Evolutionary conservation across 768 basidiomycete species (phyloP).

Genomic region (Megacollybia marginata): DNA sequence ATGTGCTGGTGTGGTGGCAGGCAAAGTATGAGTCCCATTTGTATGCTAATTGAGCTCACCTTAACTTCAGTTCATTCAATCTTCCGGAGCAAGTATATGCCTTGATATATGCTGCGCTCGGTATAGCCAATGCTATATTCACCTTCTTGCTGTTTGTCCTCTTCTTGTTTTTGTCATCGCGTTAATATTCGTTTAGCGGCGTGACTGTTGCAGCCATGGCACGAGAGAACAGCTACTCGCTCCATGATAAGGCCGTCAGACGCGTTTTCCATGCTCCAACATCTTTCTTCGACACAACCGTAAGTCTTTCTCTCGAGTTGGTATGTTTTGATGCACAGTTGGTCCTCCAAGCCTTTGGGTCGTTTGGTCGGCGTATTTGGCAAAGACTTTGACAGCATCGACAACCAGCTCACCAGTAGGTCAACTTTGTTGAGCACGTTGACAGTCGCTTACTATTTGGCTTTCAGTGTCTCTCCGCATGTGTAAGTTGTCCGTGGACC

Average conservation of each 20-base stretch:
- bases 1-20: conserved; percentile 71
- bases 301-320: conserved; percentile 10
- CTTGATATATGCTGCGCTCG: conserved; percentile 45
- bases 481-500: conserved; percentile 28
- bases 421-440: neutral
- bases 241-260: conserved; percentile 49
- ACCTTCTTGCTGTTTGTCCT: conserved; percentile 47
- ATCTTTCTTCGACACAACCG: conserved; percentile 71
- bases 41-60: neutral
- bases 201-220: conserved; percentile 48
- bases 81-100: too few species aligned
- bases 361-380: conserved; percentile 58
- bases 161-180: neutral
- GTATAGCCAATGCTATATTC: conserved; percentile 45
- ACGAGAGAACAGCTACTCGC: conserved; percentile 50
- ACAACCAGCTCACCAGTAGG: conserved; percentile 53
- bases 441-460: neutral
- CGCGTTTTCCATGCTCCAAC: conserved; percentile 67
- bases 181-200: conserved; percentile 27
- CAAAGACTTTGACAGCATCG: conserved; percentile 63
- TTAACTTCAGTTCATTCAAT: neutral
- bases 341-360: conserved; percentile 39
- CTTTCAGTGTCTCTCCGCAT: conserved; percentile 46
- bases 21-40: conserved; percentile 32
- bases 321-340: neutral